Conservation (phyloP, 2,329 filamentous ascomycete genomes). For the Rhexocercosporidium sp. region DNA sequence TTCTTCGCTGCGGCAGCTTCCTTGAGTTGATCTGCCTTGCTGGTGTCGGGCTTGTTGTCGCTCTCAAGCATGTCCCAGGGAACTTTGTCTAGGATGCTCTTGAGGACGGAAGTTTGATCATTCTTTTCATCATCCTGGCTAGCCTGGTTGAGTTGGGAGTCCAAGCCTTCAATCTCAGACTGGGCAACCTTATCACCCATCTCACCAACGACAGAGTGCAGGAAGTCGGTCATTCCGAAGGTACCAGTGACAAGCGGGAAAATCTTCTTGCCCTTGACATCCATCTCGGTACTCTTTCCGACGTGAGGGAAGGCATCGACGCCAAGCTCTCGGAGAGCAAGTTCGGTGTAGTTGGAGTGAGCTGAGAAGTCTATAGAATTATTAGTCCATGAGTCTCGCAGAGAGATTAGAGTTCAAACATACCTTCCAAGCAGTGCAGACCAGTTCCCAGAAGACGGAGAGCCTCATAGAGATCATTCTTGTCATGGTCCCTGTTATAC, state of each 20-base stretch:
- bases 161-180: constrained; percentile 20
- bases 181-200: constrained; percentile 88
- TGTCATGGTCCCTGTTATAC: constrained; percentile 67
- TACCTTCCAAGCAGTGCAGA: constrained; percentile 21
- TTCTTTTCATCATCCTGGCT: constrained; percentile 17
- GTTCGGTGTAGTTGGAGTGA: constrained; percentile 89
- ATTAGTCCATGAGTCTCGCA: neutral
- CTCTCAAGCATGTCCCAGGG: constrained; percentile 22
- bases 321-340: constrained; percentile 83
- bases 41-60: constrained; percentile 18
- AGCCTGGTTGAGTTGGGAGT: constrained; percentile 19
- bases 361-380: constrained; percentile 72
- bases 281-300: constrained; percentile 70
- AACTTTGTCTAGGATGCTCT: constrained; percentile 18
- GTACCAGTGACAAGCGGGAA: constrained; percentile 88
- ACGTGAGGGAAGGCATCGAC: constrained; percentile 87
- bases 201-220: constrained; percentile 79
- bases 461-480: constrained; percentile 63
- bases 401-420: neutral
- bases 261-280: constrained; percentile 70
- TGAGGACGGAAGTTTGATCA: constrained; percentile 17
- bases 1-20: constrained; percentile 16
- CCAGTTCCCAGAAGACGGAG: constrained; percentile 22
- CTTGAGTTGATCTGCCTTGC: constrained; percentile 19
- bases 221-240: constrained; percentile 89